phyloP scores from a whole-genome alignment of 306 rosid genomes.

The Acacia acuminata region DNA sequence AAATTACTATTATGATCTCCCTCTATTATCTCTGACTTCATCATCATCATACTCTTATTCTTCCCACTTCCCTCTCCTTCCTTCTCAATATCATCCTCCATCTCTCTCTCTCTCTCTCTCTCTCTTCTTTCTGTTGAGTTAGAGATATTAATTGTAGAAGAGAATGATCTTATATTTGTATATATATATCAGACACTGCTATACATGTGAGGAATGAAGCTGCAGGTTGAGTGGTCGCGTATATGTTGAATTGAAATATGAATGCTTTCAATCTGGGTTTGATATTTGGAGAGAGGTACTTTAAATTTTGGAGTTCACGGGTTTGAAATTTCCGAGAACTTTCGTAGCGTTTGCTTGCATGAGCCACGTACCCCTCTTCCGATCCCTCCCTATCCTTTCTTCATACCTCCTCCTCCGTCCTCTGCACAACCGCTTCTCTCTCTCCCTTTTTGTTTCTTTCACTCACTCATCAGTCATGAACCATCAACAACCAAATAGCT shows the following conservation, averaged over 20 bases:
- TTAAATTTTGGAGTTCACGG: neutral
- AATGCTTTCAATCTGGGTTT: neutral
- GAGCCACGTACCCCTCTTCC: slow-evolving; percentile 27
- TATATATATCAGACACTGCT: neutral
- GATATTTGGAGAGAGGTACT: neutral
- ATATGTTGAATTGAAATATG: neutral
- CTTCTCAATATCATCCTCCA: slow-evolving; percentile 37
- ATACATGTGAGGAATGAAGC: neutral
- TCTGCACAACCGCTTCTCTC: neutral
- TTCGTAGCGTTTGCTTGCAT: slow-evolving; percentile 27
- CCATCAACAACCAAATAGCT: neutral
- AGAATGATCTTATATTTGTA: neutral
- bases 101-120: neutral
- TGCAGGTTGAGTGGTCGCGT: neutral
- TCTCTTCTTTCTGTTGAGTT: neutral
- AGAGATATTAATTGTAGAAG: neutral
- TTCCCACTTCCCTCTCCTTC: slow-evolving; percentile 26
- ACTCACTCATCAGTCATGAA: neutral
- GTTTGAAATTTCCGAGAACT: slow-evolving; percentile 41
- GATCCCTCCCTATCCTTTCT: neutral
- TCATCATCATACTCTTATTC: slow-evolving; percentile 40
- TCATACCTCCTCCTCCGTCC: neutral
- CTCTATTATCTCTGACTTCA: slow-evolving; percentile 55
- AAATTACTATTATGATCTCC: neutral
- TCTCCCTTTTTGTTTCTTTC: neutral